A percentile compares a stretch with the other conserved stretches of the same genome.
Evolutionary conservation across 2,329 filamentous ascomycete species (phyloP).

Genomic region (Delphinella strobiligena): DNA sequence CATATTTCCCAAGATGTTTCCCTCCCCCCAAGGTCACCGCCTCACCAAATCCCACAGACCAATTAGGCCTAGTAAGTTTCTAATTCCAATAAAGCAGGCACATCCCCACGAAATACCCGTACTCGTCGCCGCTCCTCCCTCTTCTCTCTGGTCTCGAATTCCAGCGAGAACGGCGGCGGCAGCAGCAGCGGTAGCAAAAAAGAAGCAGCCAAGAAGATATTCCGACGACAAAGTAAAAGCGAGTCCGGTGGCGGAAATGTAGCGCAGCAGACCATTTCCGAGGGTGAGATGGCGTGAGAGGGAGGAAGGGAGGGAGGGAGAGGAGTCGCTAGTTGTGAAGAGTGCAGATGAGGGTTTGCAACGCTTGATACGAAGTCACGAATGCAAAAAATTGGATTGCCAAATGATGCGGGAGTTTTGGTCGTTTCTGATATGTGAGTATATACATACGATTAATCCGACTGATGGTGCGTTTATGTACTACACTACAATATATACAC

Average conservation of each 20-base stretch:
- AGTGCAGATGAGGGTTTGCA: not conserved
- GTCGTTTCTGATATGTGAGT: no score
- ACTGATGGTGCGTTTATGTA: no score
- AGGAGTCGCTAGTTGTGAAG: not conserved
- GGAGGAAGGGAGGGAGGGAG: not conserved
- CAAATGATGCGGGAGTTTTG: no score
- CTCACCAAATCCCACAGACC: not conserved
- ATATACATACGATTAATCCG: no score
- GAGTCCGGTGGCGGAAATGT: not conserved
- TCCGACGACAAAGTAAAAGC: not conserved
- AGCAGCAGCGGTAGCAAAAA: not conserved
- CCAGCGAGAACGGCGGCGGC: no score
- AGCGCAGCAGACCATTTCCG: conserved; percentile 50
- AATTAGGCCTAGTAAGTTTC: not conserved
- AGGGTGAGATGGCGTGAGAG: conserved; percentile 47
- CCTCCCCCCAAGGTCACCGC: not conserved
- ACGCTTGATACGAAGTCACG: no score
- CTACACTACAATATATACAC: no score
- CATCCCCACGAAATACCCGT: not conserved
- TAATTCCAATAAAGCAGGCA: not conserved
- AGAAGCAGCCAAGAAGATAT: not conserved
- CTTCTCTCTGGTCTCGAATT: not conserved
- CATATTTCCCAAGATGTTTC: not conserved
- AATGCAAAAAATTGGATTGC: no score
- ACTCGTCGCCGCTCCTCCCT: not conserved